Evolutionary conservation across 371 early-diverging fungal genomes (phyloP), one percentile per base, ranked within the genome.

Genomic region (Lichtheimia ramosa): DNA sequence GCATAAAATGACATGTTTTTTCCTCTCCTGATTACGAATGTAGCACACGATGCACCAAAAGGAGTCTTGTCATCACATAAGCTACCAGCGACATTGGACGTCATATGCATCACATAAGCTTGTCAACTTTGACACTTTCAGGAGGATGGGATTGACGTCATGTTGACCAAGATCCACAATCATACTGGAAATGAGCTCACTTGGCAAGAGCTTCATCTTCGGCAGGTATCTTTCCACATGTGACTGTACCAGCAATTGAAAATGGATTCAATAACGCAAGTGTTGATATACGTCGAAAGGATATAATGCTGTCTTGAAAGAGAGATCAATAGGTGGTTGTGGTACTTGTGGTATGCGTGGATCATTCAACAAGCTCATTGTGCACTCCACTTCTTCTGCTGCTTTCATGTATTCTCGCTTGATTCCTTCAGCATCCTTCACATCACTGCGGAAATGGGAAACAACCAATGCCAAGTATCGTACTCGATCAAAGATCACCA

Each of bases 71-170:
- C 97, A 14, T 83, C 84, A 34, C 98, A 83, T 51, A 98, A 73
- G 55, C 77, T 81, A 43, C 98, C 98, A 12, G 91, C 89, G 7
- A 98, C 95, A 63, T 96, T 90, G 60, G 91, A 90, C 14, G 96
- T 96, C 68, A 98, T 96, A 64, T 98, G 98, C 96, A 98, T 98
- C 27, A 96, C 98, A 69, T 98, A 59, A 97, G 77, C 60, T 94
- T 94, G 65, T 96, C 96, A 12, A 96, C 96, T 58, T 83, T 90
- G 60, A 96, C 96, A 28, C 95, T 86, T 58, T 84, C 84, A 2
- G 98, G 75, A 96, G 96, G 25, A 98, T 87, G 46, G 96, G 92
- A 77, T 98, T 96, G 20, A 94, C 88, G 70, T 98, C 98, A 73
- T 98, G 97, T 57, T 97, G 89, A 12, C 97, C 97, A 23, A 98